Percentiles rank a stretch among this genome's conserved stretches.
These are phyloP conservation scores for Globisporangium spiculum DNA, from an alignment of 352 stramenopile species.

Conservation along the genomic window DNA sequence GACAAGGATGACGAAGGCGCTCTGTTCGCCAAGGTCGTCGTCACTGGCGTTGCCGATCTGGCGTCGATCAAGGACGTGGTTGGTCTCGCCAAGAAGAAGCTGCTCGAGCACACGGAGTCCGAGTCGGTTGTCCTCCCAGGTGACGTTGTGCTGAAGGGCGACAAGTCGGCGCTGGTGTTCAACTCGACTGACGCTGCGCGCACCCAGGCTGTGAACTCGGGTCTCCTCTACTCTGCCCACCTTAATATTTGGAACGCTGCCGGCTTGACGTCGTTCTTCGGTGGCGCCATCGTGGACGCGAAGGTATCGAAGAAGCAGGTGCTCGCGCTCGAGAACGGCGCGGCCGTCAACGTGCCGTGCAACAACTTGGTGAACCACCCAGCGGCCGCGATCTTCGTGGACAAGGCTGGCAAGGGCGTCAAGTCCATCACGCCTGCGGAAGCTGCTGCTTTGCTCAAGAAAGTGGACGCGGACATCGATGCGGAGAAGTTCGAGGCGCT, in stretches of 20 bases:
- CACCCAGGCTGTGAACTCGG: slow-evolving; percentile 59
- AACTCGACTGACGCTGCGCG: slow-evolving; percentile 51
- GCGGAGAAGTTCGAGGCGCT: slow-evolving; percentile 64
- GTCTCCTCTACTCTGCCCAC: slow-evolving; percentile 63
- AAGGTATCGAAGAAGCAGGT: slow-evolving; percentile 64
- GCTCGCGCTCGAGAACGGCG: slow-evolving; percentile 39
- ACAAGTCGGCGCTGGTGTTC: slow-evolving; percentile 71
- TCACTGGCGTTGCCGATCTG: slow-evolving; percentile 56
- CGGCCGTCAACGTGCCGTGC: slow-evolving; percentile 67
- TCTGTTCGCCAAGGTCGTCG: slow-evolving; percentile 69
- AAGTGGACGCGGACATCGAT: slow-evolving; percentile 45
- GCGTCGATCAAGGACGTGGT: slow-evolving; percentile 52
- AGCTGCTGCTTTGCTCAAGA: slow-evolving; percentile 42
- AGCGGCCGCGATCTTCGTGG: slow-evolving; percentile 60
- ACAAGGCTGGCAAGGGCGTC: slow-evolving; percentile 51
- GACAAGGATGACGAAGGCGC: slow-evolving; percentile 64
- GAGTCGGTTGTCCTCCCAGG: slow-evolving; percentile 53
- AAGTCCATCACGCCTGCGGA: slow-evolving; percentile 63
- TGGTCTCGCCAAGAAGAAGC: slow-evolving; percentile 71
- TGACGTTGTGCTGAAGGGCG: slow-evolving; percentile 57
- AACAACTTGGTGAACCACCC: slow-evolving; percentile 75
- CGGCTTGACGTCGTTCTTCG: slow-evolving; percentile 70
- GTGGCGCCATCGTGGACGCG: slow-evolving; percentile 56
- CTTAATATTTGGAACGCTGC: slow-evolving; percentile 68
- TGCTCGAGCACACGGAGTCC: slow-evolving; percentile 48